phyloP scores from a whole-genome alignment of 495 filamentous ascomycete genomes.

The Mytilinidion resinicola region DNA sequence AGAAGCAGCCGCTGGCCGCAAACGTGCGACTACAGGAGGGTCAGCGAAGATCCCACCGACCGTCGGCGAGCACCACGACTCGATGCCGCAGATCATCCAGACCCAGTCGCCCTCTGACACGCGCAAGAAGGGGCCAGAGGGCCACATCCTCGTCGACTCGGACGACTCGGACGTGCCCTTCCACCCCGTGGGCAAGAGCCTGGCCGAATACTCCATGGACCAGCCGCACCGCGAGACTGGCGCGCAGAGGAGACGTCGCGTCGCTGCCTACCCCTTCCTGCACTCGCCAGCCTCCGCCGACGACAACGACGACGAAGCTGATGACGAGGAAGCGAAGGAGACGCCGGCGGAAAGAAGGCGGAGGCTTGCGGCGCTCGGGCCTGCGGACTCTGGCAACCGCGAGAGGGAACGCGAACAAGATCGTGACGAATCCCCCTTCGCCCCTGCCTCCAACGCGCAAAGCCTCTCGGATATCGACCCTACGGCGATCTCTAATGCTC shows the following conservation, averaged over 20 bases:
- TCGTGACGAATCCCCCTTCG: conserved; percentile 43
- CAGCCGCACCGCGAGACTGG: conserved; percentile 33
- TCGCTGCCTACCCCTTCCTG: conserved; percentile 13
- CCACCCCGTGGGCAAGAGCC: conserved; percentile 43
- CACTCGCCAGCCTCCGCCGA: not conserved
- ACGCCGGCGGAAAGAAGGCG: conserved; percentile 32
- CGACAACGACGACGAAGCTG: conserved; percentile 1
- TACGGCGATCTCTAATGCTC: conserved; percentile 13
- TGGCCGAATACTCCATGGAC: conserved; percentile 40
- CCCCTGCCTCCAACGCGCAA: not conserved
- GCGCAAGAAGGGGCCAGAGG: conserved; percentile 17
- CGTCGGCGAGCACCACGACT: conserved; percentile 22
- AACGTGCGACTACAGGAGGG: not conserved
- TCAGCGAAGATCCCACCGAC: conserved; percentile 13
- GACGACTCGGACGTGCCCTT: conserved; percentile 34
- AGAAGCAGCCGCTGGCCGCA: conserved; percentile 34
- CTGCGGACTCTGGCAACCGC: conserved; percentile 41
- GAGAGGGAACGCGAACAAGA: too few relatives aligned
- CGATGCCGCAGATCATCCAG: conserved; percentile 15
- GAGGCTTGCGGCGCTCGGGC: conserved; percentile 49
- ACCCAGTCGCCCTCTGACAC: conserved; percentile 3
- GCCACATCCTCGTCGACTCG: conserved; percentile 19
- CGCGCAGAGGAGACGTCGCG: conserved; percentile 47
- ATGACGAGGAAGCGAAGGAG: not conserved
- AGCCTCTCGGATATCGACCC: not conserved